Percentiles rank a stretch among this genome's conserved stretches.
phyloP scores from a whole-genome alignment of 805 yeast genomes.

The Kazachstania bromeliacearum region DNA sequence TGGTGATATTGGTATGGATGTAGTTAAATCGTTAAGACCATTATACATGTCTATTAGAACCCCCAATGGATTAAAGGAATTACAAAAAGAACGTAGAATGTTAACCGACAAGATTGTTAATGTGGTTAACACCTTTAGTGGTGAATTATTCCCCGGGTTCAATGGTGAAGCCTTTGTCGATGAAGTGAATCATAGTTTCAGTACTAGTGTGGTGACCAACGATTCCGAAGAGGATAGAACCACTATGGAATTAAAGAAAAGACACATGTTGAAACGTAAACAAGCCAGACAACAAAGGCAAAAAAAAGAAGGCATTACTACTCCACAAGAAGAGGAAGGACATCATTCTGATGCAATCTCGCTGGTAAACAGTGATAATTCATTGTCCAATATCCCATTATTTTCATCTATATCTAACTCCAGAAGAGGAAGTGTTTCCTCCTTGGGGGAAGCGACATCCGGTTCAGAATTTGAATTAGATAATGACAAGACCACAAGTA shows the following conservation, averaged over 20 bases:
- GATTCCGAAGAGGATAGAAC: conserved; percentile 30
- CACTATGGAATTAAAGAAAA: conserved; percentile 31
- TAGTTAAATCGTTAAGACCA: conserved; percentile 75
- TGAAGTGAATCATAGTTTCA: conserved; percentile 5
- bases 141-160: conserved; percentile 79
- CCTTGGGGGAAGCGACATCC: conserved; percentile 7
- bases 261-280: conserved; percentile 27
- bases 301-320: conserved; percentile 2
- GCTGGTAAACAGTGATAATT: conserved; percentile 28
- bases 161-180: conserved; percentile 31
- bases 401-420: conserved; percentile 24
- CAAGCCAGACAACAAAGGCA: conserved; percentile 7
- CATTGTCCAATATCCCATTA: conserved; percentile 33
- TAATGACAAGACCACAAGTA: conserved; percentile 1
- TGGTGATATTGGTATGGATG: conserved; percentile 91
- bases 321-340: conserved; percentile 4
- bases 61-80: conserved; percentile 45
- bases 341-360: conserved; percentile 38
- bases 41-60: conserved; percentile 55
- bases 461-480: conserved; percentile 22
- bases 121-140: conserved; percentile 71
- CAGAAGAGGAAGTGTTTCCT: conserved; percentile 6
- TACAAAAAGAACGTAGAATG: conserved; percentile 52
- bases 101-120: conserved; percentile 70
- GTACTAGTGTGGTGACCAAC: conserved; percentile 1